Evolutionary conservation across 2,329 filamentous ascomycete genomes (phyloP).

Genomic region (Alternaria ventricosa): DNA sequence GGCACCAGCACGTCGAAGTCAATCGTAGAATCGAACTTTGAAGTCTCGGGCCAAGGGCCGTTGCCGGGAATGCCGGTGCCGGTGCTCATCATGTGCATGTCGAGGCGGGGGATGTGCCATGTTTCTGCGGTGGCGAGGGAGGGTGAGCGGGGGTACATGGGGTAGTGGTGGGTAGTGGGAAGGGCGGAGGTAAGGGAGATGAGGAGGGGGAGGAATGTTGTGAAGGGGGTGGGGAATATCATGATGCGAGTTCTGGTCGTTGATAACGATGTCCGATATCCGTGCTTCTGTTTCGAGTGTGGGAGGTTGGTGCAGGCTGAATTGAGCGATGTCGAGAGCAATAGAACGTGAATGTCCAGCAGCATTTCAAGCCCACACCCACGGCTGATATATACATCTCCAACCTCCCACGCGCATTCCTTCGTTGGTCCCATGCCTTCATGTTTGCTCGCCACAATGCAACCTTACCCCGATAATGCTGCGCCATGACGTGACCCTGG

Average conservation of each 20-base stretch:
- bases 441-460: background rate
- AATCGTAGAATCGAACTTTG: slow-evolving; percentile 30
- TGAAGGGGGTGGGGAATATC: background rate
- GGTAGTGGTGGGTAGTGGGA: background rate
- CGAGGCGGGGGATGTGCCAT: slow-evolving; percentile 29
- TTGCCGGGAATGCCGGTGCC: slow-evolving; percentile 29
- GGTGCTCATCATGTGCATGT: slow-evolving; percentile 38
- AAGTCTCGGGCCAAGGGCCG: slow-evolving; percentile 24
- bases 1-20: slow-evolving; percentile 28
- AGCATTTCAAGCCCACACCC: background rate
- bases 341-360: background rate
- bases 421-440: background rate
- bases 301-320: background rate
- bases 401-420: background rate
- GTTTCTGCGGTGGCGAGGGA: background rate
- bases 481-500: background rate
- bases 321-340: background rate
- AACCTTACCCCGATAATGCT: background rate
- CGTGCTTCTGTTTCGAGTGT: background rate
- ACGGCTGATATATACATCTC: background rate
- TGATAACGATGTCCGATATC: background rate
- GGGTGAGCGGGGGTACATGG: background rate
- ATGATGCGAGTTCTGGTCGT: background rate
- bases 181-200: slow-evolving; percentile 1
- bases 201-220: background rate